These are phyloP conservation scores for Scleromitrula shiraiana DNA, from an alignment of 2,329 filamentous ascomycete species.

Conservation along the genomic window DNA sequence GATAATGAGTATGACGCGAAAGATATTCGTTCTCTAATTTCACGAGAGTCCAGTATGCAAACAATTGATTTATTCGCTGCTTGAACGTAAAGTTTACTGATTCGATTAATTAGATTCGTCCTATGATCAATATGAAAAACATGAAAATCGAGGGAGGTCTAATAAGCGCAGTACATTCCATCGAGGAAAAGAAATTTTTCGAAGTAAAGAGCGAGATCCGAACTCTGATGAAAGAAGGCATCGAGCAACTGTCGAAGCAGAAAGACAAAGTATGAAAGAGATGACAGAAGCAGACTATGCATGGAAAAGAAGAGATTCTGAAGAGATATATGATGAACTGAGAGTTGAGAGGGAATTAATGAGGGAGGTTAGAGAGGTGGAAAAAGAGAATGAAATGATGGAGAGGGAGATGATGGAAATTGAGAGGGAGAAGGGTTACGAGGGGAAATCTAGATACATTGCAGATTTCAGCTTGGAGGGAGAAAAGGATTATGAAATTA, in stretches of 20 bases:
- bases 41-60: not conserved
- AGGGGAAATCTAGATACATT: not conserved
- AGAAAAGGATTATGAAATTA: conserved; percentile 1
- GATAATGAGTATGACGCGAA: not conserved
- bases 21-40: not conserved
- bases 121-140: not conserved
- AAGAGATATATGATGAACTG: not conserved
- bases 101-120: not conserved
- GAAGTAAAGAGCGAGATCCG: not conserved
- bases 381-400: not conserved
- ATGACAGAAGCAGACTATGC: conserved; percentile 3
- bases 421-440: not conserved
- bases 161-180: not conserved
- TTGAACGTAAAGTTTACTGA: not conserved
- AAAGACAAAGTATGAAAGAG: not conserved
- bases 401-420: conserved; percentile 1
- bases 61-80: not conserved
- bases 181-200: not conserved
- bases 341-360: not conserved
- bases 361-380: conserved; percentile 1
- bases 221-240: not conserved
- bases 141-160: not conserved
- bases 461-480: not conserved
- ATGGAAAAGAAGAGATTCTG: not conserved
- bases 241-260: not conserved